Base-by-base conservation (phyloP, 129 eudicot species). In the Glebionis coronaria region DNA sequence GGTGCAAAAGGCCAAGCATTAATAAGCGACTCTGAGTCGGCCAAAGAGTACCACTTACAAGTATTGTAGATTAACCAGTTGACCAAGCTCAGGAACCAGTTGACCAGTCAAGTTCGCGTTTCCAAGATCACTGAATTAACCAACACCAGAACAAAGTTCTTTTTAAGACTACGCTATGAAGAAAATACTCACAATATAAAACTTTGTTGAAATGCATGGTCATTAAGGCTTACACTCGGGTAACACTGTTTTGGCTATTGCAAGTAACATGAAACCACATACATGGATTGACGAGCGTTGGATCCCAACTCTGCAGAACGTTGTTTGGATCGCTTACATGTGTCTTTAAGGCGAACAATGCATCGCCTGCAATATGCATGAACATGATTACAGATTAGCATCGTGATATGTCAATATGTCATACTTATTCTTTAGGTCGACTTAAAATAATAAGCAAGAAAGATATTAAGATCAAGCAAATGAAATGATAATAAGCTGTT, bases 251-350 rank as follows among this genome's bases (percentile, higher is more conserved):
- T 4, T 78, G 73, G 45, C 42, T 69, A 71, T 86, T 78, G 83
- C 94, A 86, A 5, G 94, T 86, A 10, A 86, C 82, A 58, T 86
- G 94, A 74, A 78, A 73, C 94, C 94, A 86, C 56, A 77, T 83
- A 73, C 94, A 86, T 15, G 94, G 94, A 70, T 86, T 86, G 19
- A 81, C 82, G 72, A 81, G 84, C 8, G 86, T 83, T 5, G 82
- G 56, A 70, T 86, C 81, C 94, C 94, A 86, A 63, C 87, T 86
- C 69, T 78, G 76, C 8, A 86, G 82, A 35, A 81, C 84, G 31
- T 77, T 79, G 60, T 86, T 78, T 65, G 89, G 94, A 78, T 86
- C 89, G 5, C 20, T 62, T 70, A 86, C 66, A 23, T 64, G 61
- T 16, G 10, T 65, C 73, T 67, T 78, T 25, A 83, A 70, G 16